Evolutionary conservation across 768 basidiomycete species (phyloP).

Genomic region (Infundibulicybe gibba): DNA sequence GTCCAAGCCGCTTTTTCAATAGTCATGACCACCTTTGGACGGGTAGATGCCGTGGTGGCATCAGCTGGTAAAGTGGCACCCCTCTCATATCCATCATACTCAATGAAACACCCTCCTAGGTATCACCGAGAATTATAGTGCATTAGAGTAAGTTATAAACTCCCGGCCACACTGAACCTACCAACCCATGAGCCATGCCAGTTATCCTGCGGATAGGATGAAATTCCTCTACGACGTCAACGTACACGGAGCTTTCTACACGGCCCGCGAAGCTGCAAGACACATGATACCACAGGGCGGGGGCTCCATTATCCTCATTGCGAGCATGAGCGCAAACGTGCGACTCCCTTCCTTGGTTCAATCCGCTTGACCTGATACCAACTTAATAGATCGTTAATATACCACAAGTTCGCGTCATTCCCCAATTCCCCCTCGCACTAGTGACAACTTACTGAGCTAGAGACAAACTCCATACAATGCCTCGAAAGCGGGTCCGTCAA

Average conservation of each 20-base stretch:
- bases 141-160: conserved; percentile 62
- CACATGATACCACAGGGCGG: conserved; percentile 81
- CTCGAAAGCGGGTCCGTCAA: conserved; percentile 75
- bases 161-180: conserved; percentile 1
- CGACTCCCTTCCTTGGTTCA: conserved; percentile 17
- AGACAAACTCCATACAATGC: conserved; percentile 95
- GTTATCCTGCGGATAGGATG: conserved; percentile 84
- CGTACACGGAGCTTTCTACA: conserved; percentile 91
- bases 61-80: conserved; percentile 63
- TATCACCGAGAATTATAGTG: conserved; percentile 85
- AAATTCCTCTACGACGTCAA: conserved; percentile 88
- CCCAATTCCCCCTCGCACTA: background rate
- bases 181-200: conserved; percentile 17
- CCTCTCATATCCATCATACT: background rate
- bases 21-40: conserved; percentile 62
- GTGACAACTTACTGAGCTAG: conserved; percentile 25
- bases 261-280: conserved; percentile 93
- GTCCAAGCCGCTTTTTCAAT: conserved; percentile 71
- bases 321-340: conserved; percentile 90
- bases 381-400: conserved; percentile 72
- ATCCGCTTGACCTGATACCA: background rate
- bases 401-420: conserved; percentile 57
- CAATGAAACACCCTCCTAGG: conserved; percentile 34
- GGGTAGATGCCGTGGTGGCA: conserved; percentile 81
- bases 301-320: conserved; percentile 82